Conservation (phyloP, 345 rosid genomes). For the Gossypium sturtianum region DNA sequence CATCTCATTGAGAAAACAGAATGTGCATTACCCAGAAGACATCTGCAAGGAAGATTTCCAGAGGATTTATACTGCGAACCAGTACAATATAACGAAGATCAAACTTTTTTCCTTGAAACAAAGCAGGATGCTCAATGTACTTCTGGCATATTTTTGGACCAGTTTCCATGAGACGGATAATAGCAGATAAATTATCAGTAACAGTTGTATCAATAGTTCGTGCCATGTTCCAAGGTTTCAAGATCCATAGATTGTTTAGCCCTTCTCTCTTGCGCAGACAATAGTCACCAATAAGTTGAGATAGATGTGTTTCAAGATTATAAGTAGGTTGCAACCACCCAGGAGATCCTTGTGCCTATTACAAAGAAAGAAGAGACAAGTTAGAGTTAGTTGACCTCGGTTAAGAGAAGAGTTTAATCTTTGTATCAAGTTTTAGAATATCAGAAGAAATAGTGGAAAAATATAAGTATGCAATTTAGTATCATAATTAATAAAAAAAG, state of each 20-base stretch:
- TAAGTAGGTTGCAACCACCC: slow-evolving; percentile 90
- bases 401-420: neutral
- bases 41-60: slow-evolving; percentile 74
- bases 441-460: neutral
- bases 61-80: slow-evolving; percentile 63
- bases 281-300: slow-evolving; percentile 84
- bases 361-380: slow-evolving; percentile 20
- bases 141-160: slow-evolving; percentile 99
- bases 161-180: slow-evolving; percentile 94
- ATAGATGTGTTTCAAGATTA: slow-evolving; percentile 71
- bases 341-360: slow-evolving; percentile 76
- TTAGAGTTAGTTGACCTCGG: slow-evolving; percentile 4
- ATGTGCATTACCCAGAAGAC: slow-evolving; percentile 74
- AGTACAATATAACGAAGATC: slow-evolving; percentile 81
- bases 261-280: slow-evolving; percentile 52
- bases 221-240: slow-evolving; percentile 99
- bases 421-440: neutral
- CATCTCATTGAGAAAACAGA: neutral
- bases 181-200: slow-evolving; percentile 63
- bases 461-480: neutral
- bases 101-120: slow-evolving; percentile 75
- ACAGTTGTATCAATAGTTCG: slow-evolving; percentile 90
- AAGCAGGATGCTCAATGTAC: slow-evolving; percentile 85
- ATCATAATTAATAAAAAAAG: neutral
- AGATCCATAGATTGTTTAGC: slow-evolving; percentile 74